Percentiles rank a stretch among this genome's conserved stretches.
phyloP scores from a whole-genome alignment of 1,139 yeast genomes.

The Scheffersomyces quercinus region DNA sequence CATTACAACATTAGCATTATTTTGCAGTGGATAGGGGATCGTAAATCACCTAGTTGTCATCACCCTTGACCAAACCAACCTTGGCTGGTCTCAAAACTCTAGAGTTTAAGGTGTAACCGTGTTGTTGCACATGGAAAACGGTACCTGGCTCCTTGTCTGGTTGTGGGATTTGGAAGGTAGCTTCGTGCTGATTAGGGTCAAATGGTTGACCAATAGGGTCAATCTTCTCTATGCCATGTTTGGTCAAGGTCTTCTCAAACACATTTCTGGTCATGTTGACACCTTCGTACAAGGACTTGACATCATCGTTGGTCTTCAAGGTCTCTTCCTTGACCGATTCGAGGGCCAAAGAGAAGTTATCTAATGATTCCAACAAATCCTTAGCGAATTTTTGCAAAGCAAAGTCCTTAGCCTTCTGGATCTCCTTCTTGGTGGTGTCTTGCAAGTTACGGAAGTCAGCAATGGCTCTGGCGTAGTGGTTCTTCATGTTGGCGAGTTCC shows the following conservation, averaged over 20 bases:
- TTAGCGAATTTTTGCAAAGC: slow-evolving; percentile 92
- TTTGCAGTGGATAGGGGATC: too few relatives aligned
- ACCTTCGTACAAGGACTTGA: slow-evolving; percentile 81
- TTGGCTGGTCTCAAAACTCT: slow-evolving; percentile 95
- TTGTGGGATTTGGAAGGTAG: slow-evolving; percentile 84
- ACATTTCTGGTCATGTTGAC: slow-evolving; percentile 88
- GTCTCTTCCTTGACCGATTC: slow-evolving; percentile 73
- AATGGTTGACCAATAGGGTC: slow-evolving; percentile 84
- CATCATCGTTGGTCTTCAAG: slow-evolving; percentile 57
- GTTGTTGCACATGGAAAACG: slow-evolving; percentile 89
- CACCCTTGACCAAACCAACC: slow-evolving; percentile 84
- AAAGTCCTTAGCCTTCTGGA: slow-evolving; percentile 84
- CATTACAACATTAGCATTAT: too few relatives aligned
- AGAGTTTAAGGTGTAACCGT: slow-evolving; percentile 82
- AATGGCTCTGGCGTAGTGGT: slow-evolving; percentile 76
- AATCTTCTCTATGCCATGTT: slow-evolving; percentile 78
- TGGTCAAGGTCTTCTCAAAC: slow-evolving; percentile 79
- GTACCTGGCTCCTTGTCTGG: slow-evolving; percentile 93
- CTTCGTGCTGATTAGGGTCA: slow-evolving; percentile 93
- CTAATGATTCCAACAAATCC: slow-evolving; percentile 86
- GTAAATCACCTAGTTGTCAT: slow-evolving; percentile 14
- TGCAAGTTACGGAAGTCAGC: slow-evolving; percentile 95
- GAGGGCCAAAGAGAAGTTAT: slow-evolving; percentile 87
- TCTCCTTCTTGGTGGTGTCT: slow-evolving; percentile 84
- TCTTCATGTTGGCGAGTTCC: slow-evolving; percentile 80